Evolutionary conservation across 148 eudicot species (phyloP), one percentile per base, ranked within the genome.

Genomic region (Arctostaphylos glauca): DNA sequence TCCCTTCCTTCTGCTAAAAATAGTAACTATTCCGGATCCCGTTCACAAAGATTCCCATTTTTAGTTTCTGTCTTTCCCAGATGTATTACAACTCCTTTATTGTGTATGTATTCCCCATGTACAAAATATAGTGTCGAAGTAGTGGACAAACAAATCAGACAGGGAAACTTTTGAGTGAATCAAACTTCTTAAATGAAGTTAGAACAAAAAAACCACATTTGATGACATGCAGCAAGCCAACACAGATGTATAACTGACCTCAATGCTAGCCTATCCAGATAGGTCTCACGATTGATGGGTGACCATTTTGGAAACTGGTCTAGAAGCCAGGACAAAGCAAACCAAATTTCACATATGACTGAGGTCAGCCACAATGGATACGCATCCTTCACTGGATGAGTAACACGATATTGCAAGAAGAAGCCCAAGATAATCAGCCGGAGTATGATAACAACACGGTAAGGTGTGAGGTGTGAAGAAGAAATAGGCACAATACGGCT

Each of bases 281-380:
- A 96, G 3, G 99, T 96, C 86, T 96, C 99, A n/a, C 99, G 98
- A 70, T 94, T 93, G 87, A 96, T 85, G 23, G 99, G 99, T 73
- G 87, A 89, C 99, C 99, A 96, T 82, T 96, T 96, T 71, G 99
- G 99, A 87, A 96, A 96, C 90, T 96, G 99, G 91, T 96, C 98
- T 84, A 96, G 88, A 83, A 96, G 96, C 98, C 98, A 96, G 43
- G 98, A 96, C 73, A 95, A 84, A 6, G 98, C 98, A 87, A 96
- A 96, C 98, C 98, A 95, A 84, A 95, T 87, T 92, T 95, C 98
- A 86, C 98, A 95, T 83, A 95, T 95, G 59, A 95, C 91, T 44
- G 98, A 96, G 81, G 89, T 89, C 80, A 96, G 92, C 98, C 98
- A 96, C 83, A 96, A 83, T 21, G 98, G 98, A 89, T 96, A 96